Evolutionary conservation across 2,329 filamentous ascomycete species (phyloP), one percentile per base, ranked within the genome.

Genomic region (Beauveria varroae): DNA sequence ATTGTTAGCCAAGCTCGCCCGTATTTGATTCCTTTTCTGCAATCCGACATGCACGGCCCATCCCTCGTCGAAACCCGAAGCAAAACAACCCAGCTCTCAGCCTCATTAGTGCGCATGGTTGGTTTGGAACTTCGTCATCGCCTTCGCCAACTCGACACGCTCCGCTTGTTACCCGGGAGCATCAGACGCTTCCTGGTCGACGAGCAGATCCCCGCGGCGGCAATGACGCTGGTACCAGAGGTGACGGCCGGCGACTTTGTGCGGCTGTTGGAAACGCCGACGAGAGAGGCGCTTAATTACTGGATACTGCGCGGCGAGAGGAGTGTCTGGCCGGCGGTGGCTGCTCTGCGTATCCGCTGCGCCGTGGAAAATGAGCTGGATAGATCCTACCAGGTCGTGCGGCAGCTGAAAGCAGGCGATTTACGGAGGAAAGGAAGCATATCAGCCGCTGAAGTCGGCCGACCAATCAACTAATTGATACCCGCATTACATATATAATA

Each of bases 1-100:
- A 91, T 98, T 65, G 86, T 98, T 66, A 95, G 90, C 65, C 93
- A 97, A 76, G 92, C 93, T 1, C 83, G 93, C 3, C 93, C 93
- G 0, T 96, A 96, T 73, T 80, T 96, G 18, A 87, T 93, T 30
- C 93, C 93, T 0, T 95, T 96, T 68, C 79, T 96, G 5, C 86
- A 88, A 64, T 89, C 87, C 51, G 90, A 93, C 67, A 86, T 93
- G 76, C 89, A 93, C 73, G 87, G 89, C 5, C 88, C 90, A 0
- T 84, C 85, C 67, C 82, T 80, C 70, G 82, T 78, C 67, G 83
- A 78, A 72, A 85, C 78, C 64, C 83, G 77, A 68, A 84, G 77
- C 73, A 82, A 76, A 76, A 82, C 81, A 68, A 83, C 77, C 57
- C 86, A 77, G 71, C 72, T 83, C 37, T 82, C 81, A 6, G 79